Evolutionary conservation across 2,329 filamentous ascomycete species (phyloP).

Genomic region (Chrysoporthe puriensis): DNA sequence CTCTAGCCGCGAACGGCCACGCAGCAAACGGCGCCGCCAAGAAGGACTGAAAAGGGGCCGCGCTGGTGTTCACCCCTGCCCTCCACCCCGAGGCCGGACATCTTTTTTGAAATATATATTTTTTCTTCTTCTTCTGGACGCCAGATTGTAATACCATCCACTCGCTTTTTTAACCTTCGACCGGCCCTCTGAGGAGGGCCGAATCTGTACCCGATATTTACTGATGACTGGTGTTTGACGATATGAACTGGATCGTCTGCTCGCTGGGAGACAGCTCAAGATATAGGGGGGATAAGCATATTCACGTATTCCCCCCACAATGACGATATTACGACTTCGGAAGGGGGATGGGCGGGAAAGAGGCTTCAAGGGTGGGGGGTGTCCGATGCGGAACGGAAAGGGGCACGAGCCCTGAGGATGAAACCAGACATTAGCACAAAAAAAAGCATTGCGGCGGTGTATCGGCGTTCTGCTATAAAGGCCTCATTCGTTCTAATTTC

Average conservation of each 20-base stretch:
- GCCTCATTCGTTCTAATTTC: neutral
- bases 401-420: neutral
- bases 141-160: slow-evolving; percentile 22
- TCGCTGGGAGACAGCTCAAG: neutral
- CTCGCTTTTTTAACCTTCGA: slow-evolving; percentile 13
- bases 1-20: slow-evolving; percentile 26
- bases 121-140: neutral
- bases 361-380: neutral
- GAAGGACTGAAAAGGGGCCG: slow-evolving; percentile 16
- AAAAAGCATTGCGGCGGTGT: slow-evolving; percentile 12
- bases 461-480: slow-evolving; percentile 20
- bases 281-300: neutral
- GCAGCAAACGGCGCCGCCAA: slow-evolving; percentile 32
- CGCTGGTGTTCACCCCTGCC: neutral
- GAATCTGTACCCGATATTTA: slow-evolving; percentile 11
- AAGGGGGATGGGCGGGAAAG: neutral
- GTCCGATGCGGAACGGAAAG: neutral
- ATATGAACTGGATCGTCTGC: neutral
- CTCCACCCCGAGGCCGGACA: neutral
- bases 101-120: neutral
- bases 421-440: neutral
- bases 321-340: neutral
- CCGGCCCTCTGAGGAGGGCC: neutral
- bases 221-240: slow-evolving; percentile 18
- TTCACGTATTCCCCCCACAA: neutral